Evolutionary conservation across 176 grass and related monocot genomes (phyloP).

Genomic region (Rhynchospora tenuis): DNA sequence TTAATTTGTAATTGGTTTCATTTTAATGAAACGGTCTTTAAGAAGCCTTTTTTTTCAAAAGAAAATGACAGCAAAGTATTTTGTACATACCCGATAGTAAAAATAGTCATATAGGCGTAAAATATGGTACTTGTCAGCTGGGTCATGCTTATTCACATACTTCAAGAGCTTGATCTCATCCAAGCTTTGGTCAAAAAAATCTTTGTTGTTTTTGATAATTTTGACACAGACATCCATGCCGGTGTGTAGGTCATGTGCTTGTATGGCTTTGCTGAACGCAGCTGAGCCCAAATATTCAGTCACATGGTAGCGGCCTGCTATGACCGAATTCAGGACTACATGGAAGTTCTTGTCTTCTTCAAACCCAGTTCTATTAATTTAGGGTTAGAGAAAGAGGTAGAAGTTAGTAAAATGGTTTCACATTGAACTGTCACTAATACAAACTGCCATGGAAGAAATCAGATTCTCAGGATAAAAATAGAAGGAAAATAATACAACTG

Average conservation of each 20-base stretch:
- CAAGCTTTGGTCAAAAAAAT: slow-evolving; percentile 99
- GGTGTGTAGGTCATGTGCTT: slow-evolving; percentile 96
- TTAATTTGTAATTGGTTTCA: no score
- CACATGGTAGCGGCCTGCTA: slow-evolving; percentile 97
- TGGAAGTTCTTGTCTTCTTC: slow-evolving; percentile 99
- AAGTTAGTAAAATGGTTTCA: background rate
- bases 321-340: slow-evolving; percentile 90
- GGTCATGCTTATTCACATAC: slow-evolving; percentile 98
- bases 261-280: slow-evolving; percentile 99
- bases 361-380: slow-evolving; percentile 81
- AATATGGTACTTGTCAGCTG: slow-evolving; percentile 86
- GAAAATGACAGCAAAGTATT: background rate
- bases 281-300: slow-evolving; percentile 96
- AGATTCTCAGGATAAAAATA: background rate
- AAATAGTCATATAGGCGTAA: slow-evolving; percentile 97
- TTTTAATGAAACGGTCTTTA: no score
- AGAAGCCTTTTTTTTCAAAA: no score
- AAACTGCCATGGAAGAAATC: background rate
- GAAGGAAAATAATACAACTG: background rate
- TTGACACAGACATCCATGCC: slow-evolving; percentile 99
- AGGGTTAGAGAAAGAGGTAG: background rate
- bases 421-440: background rate
- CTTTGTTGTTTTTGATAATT: slow-evolving; percentile 99
- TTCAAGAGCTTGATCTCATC: slow-evolving; percentile 99
- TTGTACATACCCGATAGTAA: slow-evolving; percentile 76